These are phyloP conservation scores for Russula lepida DNA, from an alignment of 768 basidiomycete species.

Conservation along the genomic window DNA sequence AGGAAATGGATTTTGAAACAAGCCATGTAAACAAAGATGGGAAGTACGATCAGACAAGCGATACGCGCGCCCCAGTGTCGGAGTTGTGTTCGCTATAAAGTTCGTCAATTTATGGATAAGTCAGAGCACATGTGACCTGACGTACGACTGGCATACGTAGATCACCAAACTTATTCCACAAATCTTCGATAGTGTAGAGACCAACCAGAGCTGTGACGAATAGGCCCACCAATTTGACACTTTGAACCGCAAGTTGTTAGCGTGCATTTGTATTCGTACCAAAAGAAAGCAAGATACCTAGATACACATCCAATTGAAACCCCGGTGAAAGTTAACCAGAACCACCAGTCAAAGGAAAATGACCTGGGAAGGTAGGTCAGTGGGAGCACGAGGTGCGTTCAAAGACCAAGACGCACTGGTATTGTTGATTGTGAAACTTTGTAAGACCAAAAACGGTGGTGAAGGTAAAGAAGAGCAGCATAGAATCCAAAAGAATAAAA, in stretches of 20 bases:
- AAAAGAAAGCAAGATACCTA: slow-evolving; percentile 41
- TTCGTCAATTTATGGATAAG: slow-evolving; percentile 3
- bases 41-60: slow-evolving; percentile 78
- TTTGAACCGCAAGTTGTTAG: slow-evolving; percentile 26
- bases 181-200: slow-evolving; percentile 92
- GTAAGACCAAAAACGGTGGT: slow-evolving; percentile 90
- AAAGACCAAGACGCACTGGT: slow-evolving; percentile 50
- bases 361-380: slow-evolving; percentile 42
- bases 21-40: slow-evolving; percentile 85
- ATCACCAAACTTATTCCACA: slow-evolving; percentile 98
- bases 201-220: slow-evolving; percentile 95
- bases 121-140: slow-evolving; percentile 8
- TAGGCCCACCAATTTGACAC: slow-evolving; percentile 93
- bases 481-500: slow-evolving; percentile 95
- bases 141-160: slow-evolving; percentile 82
- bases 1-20: slow-evolving; percentile 97
- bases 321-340: slow-evolving; percentile 92
- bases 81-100: slow-evolving; percentile 66
- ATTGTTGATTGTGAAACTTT: slow-evolving; percentile 97
- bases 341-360: slow-evolving; percentile 96
- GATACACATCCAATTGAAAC: slow-evolving; percentile 92
- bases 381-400: neutral
- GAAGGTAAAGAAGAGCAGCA: slow-evolving; percentile 99
- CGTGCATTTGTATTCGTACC: neutral
- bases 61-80: slow-evolving; percentile 88